These are phyloP conservation scores for Aureobasidium sp. DNA, from an alignment of 2,329 filamentous ascomycete genomes.

Conservation along the genomic window DNA sequence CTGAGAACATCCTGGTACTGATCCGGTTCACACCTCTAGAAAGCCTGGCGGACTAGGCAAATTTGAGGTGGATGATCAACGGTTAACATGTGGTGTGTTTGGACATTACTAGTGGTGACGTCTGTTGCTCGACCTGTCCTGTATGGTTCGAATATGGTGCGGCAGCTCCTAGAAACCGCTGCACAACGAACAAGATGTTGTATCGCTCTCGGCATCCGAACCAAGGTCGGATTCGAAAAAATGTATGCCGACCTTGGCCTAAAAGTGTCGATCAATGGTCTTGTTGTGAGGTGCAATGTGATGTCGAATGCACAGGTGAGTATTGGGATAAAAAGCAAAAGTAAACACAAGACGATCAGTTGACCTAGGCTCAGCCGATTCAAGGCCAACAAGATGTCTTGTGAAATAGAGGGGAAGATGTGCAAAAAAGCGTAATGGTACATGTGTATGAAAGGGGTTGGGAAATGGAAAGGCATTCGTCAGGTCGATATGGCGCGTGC, in stretches of 20 bases:
- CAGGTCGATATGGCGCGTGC: slow-evolving; percentile 6
- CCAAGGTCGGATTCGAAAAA: slow-evolving; percentile 13
- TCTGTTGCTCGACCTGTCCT: not conserved
- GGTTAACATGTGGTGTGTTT: not conserved
- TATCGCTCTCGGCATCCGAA: not conserved
- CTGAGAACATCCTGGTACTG: not conserved
- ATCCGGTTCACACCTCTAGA: not conserved
- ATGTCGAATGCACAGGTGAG: not conserved
- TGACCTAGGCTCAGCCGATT: slow-evolving; percentile 4
- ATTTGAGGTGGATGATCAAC: not conserved
- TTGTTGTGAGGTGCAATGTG: not conserved
- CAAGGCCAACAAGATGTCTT: not conserved
- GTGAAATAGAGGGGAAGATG: not conserved
- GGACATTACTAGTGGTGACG: not conserved
- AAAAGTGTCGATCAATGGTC: not conserved
- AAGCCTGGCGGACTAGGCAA: not conserved
- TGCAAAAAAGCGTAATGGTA: slow-evolving; percentile 4
- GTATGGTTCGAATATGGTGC: not conserved
- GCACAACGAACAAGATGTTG: not conserved
- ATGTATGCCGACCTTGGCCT: slow-evolving; percentile 10
- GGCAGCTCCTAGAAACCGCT: not conserved
- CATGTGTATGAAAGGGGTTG: slow-evolving; percentile 7
- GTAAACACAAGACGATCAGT: not conserved
- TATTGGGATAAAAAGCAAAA: not conserved
- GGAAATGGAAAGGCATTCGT: slow-evolving; percentile 10